Evolutionary conservation across 23 red algal species (phyloP).

Genomic region (Gracilaria gracilis): DNA sequence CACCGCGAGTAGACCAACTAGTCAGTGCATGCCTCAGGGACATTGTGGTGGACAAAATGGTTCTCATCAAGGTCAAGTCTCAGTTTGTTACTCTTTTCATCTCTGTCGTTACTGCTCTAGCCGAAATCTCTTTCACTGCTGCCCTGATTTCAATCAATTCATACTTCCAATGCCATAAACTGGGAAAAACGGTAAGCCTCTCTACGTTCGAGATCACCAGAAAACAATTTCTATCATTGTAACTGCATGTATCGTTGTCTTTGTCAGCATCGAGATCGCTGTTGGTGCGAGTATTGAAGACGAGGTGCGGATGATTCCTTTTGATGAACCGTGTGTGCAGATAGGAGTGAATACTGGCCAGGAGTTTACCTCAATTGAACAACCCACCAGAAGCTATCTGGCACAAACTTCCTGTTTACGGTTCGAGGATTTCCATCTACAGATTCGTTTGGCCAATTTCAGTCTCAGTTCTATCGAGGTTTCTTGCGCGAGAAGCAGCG

Average conservation of each 20-base stretch:
- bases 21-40: not conserved
- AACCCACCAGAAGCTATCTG: conserved; percentile 1
- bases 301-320: not conserved
- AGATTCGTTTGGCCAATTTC: not conserved
- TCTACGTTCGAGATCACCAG: not conserved
- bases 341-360: not conserved
- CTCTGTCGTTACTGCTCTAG: not conserved
- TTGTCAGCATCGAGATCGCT: not conserved
- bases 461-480: not conserved
- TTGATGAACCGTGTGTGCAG: conserved; percentile 3
- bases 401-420: not conserved
- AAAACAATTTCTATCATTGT: not conserved
- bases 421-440: not conserved
- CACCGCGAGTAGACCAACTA: not conserved
- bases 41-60: not conserved
- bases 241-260: not conserved
- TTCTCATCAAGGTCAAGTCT: conserved; percentile 7
- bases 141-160: not conserved
- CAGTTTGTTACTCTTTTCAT: conserved; percentile 12
- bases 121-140: conserved; percentile 1
- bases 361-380: not conserved
- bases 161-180: not conserved
- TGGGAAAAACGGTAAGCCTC: conserved; percentile 3
- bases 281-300: conserved; percentile 8
- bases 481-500: not conserved